Base-by-base conservation (phyloP, 2,329 filamentous ascomycete species). In the Aspergillus nomiae region DNA sequence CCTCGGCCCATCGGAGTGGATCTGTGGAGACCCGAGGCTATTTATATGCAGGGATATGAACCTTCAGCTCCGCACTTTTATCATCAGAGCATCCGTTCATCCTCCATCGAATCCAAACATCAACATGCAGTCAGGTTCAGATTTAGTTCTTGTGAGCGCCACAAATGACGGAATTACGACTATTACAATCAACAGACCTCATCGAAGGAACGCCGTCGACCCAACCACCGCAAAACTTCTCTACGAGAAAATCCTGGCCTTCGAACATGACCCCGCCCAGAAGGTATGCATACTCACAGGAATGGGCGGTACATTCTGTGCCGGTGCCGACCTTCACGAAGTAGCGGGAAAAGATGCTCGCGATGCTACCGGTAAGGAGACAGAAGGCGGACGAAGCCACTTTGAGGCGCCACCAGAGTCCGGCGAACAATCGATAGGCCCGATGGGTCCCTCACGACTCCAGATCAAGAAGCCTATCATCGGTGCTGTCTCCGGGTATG, bases 281-380 rank as follows among this genome's bases (percentile, higher is more conserved):
- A 86, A 85, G 67, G 78, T 87, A 9, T 83, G 82, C 71, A 74
- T 87, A 36, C 76, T 87, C 28, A 71, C 80, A 56, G 84, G 85
- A 12, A 73, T 75, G 7, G 77, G 80, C 21, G 75, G 74, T 7
- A 83, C 77, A 1, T 87, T 87, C 66, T 86, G 84, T 70, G 83
- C 84, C 0, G 84, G 85, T 6, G 83, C 80, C 61, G 85, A 87
- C 67, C 76, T 87, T 0, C 78, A 83, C 62, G 76, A 81, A 34
- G 71, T 84, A n/a, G 76, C 79, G 32, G 50, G 65, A 24, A 58
- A 41, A 14, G 55, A 43, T n/a, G 48, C 5, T 36, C 14, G 34
- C 2, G 34, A 3, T 14, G 34, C 10, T 51, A 64, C 60, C 63
- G 69, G 41, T 45, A n/a, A 34, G 4, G 48, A 16, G 16, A 30